A percentile compares a stretch with the other conserved stretches of the same genome.
These are phyloP conservation scores for Zymoseptoria passerinii DNA, from an alignment of 2,329 filamentous ascomycete genomes.

Conservation along the genomic window DNA sequence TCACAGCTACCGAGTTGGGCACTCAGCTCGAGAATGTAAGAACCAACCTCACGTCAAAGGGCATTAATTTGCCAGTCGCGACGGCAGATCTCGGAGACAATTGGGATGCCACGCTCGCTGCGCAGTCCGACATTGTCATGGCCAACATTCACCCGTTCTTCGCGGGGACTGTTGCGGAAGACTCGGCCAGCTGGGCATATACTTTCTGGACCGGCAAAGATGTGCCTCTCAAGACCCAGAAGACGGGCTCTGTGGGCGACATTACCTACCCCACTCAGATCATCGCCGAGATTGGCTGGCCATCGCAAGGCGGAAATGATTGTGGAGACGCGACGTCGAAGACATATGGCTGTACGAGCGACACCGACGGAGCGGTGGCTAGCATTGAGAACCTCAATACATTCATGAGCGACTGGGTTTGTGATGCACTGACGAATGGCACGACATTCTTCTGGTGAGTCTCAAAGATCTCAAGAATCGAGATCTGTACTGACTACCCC, in stretches of 20 bases:
- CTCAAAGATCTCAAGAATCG: neutral
- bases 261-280: constrained; percentile 34
- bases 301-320: constrained; percentile 68
- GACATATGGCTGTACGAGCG: constrained; percentile 43
- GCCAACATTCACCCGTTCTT: constrained; percentile 97
- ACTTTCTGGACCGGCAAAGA: constrained; percentile 70
- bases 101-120: constrained; percentile 64
- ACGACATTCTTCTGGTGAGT: constrained; percentile 87
- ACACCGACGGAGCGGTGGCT: constrained; percentile 60
- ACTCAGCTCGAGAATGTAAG: constrained; percentile 59
- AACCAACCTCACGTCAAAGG: constrained; percentile 59
- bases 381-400: constrained; percentile 71
- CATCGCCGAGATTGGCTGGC: constrained; percentile 91
- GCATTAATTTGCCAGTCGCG: constrained; percentile 66
- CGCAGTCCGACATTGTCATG: constrained; percentile 79
- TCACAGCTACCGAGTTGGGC: constrained; percentile 57
- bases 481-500: neutral
- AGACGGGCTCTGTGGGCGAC: constrained; percentile 25
- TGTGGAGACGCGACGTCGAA: constrained; percentile 49
- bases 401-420: constrained; percentile 84
- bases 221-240: constrained; percentile 51
- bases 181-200: constrained; percentile 73
- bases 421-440: constrained; percentile 66
- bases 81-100: constrained; percentile 85
- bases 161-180: constrained; percentile 59